Evolutionary conservation across 1,284 basidiomycete genomes (phyloP), one percentile per base, ranked within the genome.

Genomic region (Boletus albobrunnescens): DNA sequence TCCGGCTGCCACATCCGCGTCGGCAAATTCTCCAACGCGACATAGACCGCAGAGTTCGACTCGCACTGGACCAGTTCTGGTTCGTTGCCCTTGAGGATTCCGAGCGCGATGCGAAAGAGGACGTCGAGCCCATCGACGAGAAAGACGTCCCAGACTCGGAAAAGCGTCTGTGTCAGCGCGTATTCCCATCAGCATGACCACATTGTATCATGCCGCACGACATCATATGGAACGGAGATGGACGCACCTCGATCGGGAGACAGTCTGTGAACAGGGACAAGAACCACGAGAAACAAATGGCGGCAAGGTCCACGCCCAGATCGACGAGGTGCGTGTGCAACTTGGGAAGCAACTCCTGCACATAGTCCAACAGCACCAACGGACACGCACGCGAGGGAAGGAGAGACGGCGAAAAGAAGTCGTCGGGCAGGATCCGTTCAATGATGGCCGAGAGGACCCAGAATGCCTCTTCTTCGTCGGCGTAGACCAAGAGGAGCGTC

Each of bases 251-350:
- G 20, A 97, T 91, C 4, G 95, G 95, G 4, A 98, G 72, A 67
- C 94, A 96, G 60, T 97, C 94, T 0, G 95, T 97, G 63, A 97
- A 99, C 16, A 99, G 73, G 6, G 91, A 94, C 31, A 99, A 73
- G 71, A 98, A 97, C 95, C 95, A 99, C 3, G 94, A 94, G 71
- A 98, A 98, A 49, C 92, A 97, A 48, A 98, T 91, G 0, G 94
- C 94, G 1, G 88, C 85, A 5, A 99, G 76, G 63, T 99, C 94
- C 2, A 98, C 85, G 2, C 86, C 89, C 0, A 97, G 78, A 14
- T 83, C 77, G 4, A 74, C 76, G 19, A 99, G 75, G 60, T 98
- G 94, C 0, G 70, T 63, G 43, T 85, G 77, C 1, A 97, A 69
- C 61, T 81, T 84, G 0, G 95, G 95, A 17, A 87, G 71, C 41